These are phyloP conservation scores for Epichloe glyceriae DNA, from an alignment of 2,329 filamentous ascomycete species.

Conservation along the genomic window DNA sequence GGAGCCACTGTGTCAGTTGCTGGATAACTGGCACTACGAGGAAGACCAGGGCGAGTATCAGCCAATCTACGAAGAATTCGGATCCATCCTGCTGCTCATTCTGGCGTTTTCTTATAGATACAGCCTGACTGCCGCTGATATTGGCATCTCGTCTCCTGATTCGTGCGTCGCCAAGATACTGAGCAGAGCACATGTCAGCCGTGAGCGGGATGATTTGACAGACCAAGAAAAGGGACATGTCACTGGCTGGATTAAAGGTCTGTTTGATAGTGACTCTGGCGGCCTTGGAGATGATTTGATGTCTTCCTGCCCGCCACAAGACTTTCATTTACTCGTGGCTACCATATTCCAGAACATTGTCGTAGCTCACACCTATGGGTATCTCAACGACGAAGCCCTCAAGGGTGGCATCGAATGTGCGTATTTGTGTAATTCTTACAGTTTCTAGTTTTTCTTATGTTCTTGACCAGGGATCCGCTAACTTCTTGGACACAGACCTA, in stretches of 20 bases:
- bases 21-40: conserved; percentile 71
- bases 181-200: conserved; percentile 42
- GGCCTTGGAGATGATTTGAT: conserved; percentile 70
- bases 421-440: conserved; percentile 14
- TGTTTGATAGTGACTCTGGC: conserved; percentile 62
- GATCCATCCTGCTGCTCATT: conserved; percentile 59
- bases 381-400: conserved; percentile 54
- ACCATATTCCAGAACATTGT: conserved; percentile 66
- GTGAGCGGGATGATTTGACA: conserved; percentile 45
- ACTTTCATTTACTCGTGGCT: conserved; percentile 69
- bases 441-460: background rate
- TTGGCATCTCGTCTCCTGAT: conserved; percentile 45
- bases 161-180: conserved; percentile 60
- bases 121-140: conserved; percentile 47
- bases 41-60: conserved; percentile 77
- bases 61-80: conserved; percentile 77
- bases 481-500: conserved; percentile 39
- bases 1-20: conserved; percentile 57
- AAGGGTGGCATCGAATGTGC: conserved; percentile 66
- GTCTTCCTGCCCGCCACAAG: conserved; percentile 68
- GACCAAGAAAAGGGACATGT: conserved; percentile 54
- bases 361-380: conserved; percentile 51
- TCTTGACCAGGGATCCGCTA: background rate
- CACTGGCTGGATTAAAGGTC: conserved; percentile 61
- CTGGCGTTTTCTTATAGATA: conserved; percentile 68